Evolutionary conservation across 352 stramenopile genomes (phyloP), one percentile per base, ranked within the genome.

Genomic region (Globisporangium mamillatum): DNA sequence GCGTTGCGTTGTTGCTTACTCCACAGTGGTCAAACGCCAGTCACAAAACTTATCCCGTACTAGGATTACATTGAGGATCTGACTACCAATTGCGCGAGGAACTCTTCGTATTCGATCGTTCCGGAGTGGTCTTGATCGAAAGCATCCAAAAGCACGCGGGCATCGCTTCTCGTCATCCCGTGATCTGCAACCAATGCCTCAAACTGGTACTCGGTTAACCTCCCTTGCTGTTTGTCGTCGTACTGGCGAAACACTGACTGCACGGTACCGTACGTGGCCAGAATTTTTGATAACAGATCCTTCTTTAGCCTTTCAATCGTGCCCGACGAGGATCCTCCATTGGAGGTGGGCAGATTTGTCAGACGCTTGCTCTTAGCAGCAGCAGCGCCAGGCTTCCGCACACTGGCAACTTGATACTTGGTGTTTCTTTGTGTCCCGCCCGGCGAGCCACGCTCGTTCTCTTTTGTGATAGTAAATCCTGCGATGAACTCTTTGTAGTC

Each of bases 401-500:
- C 41, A 18, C 50, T 32, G 8, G 70, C 60, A 54, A 63, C 63
- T 63, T 50, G 29, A n/a, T 70, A 59, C 12, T 69, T 71, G 64
- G 66, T 67, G 71, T 66, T 68, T 52, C 67, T 73, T 24, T 41
- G 66, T 14, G 52, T 60, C 10, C 36, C 64, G n/a, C 64, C 60
- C 14, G 59, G 56, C 24, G 65, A 63, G 0, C 29, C 41, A 44
- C 72, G 71, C 44, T 67, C 67, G 7, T 64, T 72, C 20, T 82
- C 76, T 32, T 75, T 77, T 0, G 69, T 59, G 4, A 69, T 16
- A 0, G 73, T 61, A 41, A 92, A 88, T 3, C 74, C 76, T 18
- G 80, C 63, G 48, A 89, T 80, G 62, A 92, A 92, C 60, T 88
- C 75, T 36, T 84, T 83, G 63, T 92, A 92, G 67, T 92, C 84